Evolutionary conservation across 805 yeast genomes (phyloP), one percentile per base, ranked within the genome.

Genomic region (Candida multigemmis): DNA sequence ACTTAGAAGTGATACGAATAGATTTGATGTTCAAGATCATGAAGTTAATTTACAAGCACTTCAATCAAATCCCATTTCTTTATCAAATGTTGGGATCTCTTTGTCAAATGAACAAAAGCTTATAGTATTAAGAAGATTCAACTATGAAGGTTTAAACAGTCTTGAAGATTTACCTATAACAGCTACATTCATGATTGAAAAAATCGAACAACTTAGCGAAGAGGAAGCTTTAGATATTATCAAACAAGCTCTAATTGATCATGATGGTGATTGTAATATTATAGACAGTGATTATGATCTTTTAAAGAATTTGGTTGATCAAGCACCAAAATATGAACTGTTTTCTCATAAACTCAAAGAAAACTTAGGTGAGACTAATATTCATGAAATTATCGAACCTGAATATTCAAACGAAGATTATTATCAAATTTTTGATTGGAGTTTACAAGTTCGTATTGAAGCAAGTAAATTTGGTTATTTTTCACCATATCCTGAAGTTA

Each of bases 401-500:
- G n/a, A n/a, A n/a, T n/a, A n/a, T n/a, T n/a, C n/a, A n/a, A n/a
- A n/a, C n/a, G n/a, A n/a, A n/a, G 31, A 28, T 15, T 30, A 17
- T 15, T 24, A 28, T 22, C 14, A 19, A 12, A 24, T 29, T 23
- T 24, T 24, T 6, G 35, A 34, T 12, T 50, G 58, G 56, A 35
- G 37, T 7, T 38, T 57, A 7, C 53, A 55, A 20, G 46, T 48
- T 21, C 50, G 47, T 31, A 39, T 57, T 12, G 60, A 63, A 28
- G 71, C 71, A 3, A 57, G 53, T 11, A 38, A 67, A 19, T 49
- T 45, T 8, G 50, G 47, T 9, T 53, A 33, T 34, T 61, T 57
- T 42, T 66, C 75, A 4, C 77, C 79, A 3, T 73, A 73, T 35
- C 77, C 79, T 1, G 82, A 75, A 38, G 76, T 75, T 8, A 48